phyloP scores from a whole-genome alignment of 768 basidiomycete genomes.

The Boletellus ananas region DNA sequence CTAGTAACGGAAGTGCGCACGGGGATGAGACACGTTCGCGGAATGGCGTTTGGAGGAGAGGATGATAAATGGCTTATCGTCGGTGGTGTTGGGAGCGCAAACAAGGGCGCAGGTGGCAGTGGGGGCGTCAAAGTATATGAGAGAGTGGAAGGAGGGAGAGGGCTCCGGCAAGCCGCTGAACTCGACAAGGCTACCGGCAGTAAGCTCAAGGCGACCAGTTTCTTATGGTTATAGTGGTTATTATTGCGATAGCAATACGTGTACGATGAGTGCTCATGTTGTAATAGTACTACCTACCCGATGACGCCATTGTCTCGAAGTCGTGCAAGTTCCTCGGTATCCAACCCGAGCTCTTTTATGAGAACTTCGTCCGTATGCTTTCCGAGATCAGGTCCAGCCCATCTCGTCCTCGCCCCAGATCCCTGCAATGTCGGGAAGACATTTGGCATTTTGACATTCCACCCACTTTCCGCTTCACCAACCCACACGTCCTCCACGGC shows the following conservation, averaged over 20 bases:
- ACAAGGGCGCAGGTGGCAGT: conserved; percentile 55
- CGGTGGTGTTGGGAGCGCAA: conserved; percentile 48
- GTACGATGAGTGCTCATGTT: neutral
- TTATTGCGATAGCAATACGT: neutral
- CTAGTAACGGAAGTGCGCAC: conserved; percentile 62
- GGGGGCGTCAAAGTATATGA: conserved; percentile 68
- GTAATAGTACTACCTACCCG: conserved; percentile 15
- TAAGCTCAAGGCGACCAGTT: conserved; percentile 33
- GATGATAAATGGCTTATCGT: conserved; percentile 60
- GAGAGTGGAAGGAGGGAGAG: conserved; percentile 54
- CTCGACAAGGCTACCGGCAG: conserved; percentile 36
- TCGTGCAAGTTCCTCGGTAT: conserved; percentile 33
- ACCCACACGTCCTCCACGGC: conserved; percentile 60
- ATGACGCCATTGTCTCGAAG: conserved; percentile 43
- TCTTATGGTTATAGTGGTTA: conserved; percentile 32
- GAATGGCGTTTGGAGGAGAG: conserved; percentile 61
- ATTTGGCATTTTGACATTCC: conserved; percentile 66
- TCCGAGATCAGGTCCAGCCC: conserved; percentile 71
- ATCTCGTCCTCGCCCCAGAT: conserved; percentile 52
- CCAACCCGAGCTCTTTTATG: conserved; percentile 40
- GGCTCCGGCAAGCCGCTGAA: conserved; percentile 49
- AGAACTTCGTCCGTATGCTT: conserved; percentile 52
- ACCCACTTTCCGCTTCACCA: conserved; percentile 37
- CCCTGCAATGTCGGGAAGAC: conserved; percentile 64
- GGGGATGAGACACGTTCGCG: conserved; percentile 67